These are phyloP conservation scores for Zymoseptoria pseudotritici DNA, from an alignment of 2,329 filamentous ascomycete species.

Conservation along the genomic window DNA sequence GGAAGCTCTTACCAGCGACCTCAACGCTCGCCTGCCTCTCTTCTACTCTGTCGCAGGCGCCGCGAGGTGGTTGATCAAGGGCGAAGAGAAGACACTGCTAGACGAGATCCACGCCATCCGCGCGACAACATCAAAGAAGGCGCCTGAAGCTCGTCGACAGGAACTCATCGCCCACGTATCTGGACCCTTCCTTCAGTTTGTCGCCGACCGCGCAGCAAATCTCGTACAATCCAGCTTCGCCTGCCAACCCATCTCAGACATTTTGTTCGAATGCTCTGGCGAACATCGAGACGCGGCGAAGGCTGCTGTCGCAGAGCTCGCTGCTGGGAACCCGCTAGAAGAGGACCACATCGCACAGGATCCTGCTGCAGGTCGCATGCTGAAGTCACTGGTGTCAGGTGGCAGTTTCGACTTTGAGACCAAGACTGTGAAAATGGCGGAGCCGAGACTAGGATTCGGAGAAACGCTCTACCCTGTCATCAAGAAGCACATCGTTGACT, in stretches of 20 bases:
- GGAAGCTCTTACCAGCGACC: slow-evolving; percentile 61
- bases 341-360: slow-evolving; percentile 55
- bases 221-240: slow-evolving; percentile 73
- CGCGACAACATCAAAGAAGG: slow-evolving; percentile 85
- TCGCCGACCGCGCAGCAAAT: slow-evolving; percentile 59
- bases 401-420: slow-evolving; percentile 72
- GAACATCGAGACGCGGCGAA: slow-evolving; percentile 61
- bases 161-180: slow-evolving; percentile 72
- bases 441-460: slow-evolving; percentile 74
- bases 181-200: slow-evolving; percentile 64
- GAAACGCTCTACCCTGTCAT: slow-evolving; percentile 76
- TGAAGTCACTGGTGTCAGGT: slow-evolving; percentile 85
- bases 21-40: slow-evolving; percentile 58
- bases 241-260: slow-evolving; percentile 77
- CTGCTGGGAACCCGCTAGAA: slow-evolving; percentile 32
- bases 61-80: slow-evolving; percentile 56
- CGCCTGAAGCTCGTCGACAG: slow-evolving; percentile 63
- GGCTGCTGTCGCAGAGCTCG: slow-evolving; percentile 51
- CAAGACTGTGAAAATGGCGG: slow-evolving; percentile 61
- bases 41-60: slow-evolving; percentile 70
- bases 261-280: slow-evolving; percentile 66
- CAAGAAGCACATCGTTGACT: slow-evolving; percentile 63
- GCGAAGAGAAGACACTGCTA: slow-evolving; percentile 59
- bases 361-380: slow-evolving; percentile 66
- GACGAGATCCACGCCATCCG: slow-evolving; percentile 72